phyloP scores from a whole-genome alignment of 768 basidiomycete genomes.

The Leccinum variicolor region DNA sequence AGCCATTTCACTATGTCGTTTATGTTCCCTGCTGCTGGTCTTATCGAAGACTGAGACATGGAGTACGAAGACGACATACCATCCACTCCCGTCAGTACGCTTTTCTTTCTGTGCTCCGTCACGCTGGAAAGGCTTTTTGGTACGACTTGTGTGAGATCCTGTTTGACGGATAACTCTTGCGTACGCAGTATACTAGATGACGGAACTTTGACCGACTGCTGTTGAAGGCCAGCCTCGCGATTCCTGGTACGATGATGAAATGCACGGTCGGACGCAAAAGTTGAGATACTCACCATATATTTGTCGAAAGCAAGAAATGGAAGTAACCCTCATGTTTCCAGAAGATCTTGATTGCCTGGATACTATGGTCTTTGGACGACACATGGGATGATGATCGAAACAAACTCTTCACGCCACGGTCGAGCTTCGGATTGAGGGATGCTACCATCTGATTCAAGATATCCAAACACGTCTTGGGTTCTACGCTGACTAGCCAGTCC shows the following conservation, averaged over 20 bases:
- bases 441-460: conserved; percentile 9
- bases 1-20: conserved; percentile 4
- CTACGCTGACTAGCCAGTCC: conserved; percentile 7
- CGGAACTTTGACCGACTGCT: not conserved
- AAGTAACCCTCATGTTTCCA: conserved; percentile 1
- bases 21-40: not conserved
- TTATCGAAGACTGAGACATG: not conserved
- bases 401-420: not conserved
- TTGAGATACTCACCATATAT: not conserved
- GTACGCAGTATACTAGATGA: not conserved
- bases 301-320: conserved; percentile 10
- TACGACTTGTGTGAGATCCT: not conserved
- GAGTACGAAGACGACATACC: not conserved
- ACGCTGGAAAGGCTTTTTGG: not conserved
- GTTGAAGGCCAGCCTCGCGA: not conserved
- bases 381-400: not conserved
- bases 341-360: conserved; percentile 8
- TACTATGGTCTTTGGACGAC: not conserved
- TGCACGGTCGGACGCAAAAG: not conserved
- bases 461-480: conserved; percentile 2
- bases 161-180: not conserved
- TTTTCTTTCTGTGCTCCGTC: not conserved
- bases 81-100: not conserved
- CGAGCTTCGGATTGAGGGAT: not conserved
- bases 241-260: not conserved